phyloP scores from a whole-genome alignment of 1,139 yeast genomes.

The Debaryomycetaceae sp. region DNA sequence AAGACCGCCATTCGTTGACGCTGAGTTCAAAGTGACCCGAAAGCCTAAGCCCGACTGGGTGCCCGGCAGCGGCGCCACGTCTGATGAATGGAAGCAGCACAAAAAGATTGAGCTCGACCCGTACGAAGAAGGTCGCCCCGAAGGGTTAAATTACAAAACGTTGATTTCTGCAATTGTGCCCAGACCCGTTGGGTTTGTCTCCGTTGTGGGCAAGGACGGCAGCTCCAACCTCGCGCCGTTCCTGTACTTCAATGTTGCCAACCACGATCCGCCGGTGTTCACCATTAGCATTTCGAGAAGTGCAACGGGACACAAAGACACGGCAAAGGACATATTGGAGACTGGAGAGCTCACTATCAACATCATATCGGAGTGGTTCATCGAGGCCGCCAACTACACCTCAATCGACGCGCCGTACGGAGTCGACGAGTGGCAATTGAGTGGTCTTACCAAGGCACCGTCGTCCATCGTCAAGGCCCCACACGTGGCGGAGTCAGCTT shows the following conservation, averaged over 20 bases:
- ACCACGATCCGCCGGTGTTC: conserved; percentile 58
- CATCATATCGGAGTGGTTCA: conserved; percentile 59
- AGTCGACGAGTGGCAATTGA: conserved; percentile 51
- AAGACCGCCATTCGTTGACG: conserved; percentile 7
- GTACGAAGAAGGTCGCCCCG: conserved; percentile 34
- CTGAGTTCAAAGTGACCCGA: conserved; percentile 18
- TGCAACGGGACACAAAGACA: conserved; percentile 42
- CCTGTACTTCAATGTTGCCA: conserved; percentile 48
- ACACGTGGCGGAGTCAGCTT: conserved; percentile 59
- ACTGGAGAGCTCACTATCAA: conserved; percentile 56
- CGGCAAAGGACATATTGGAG: conserved; percentile 44
- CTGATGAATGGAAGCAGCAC: conserved; percentile 38
- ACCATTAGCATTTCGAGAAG: conserved; percentile 38
- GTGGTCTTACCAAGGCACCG: conserved; percentile 48
- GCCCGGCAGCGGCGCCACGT: conserved; percentile 47
- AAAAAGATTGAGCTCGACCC: conserved; percentile 50
- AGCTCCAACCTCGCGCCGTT: conserved; percentile 53
- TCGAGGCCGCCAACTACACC: conserved; percentile 59
- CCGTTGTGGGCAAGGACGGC: conserved; percentile 44
- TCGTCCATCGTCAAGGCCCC: conserved; percentile 48
- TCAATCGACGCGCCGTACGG: conserved; percentile 44
- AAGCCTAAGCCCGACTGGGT: conserved; percentile 37
- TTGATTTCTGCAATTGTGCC: conserved; percentile 51
- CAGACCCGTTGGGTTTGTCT: conserved; percentile 56
- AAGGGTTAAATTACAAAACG: conserved; percentile 46